phyloP scores from a whole-genome alignment of 116 monocot species.

The Iris pallida region DNA sequence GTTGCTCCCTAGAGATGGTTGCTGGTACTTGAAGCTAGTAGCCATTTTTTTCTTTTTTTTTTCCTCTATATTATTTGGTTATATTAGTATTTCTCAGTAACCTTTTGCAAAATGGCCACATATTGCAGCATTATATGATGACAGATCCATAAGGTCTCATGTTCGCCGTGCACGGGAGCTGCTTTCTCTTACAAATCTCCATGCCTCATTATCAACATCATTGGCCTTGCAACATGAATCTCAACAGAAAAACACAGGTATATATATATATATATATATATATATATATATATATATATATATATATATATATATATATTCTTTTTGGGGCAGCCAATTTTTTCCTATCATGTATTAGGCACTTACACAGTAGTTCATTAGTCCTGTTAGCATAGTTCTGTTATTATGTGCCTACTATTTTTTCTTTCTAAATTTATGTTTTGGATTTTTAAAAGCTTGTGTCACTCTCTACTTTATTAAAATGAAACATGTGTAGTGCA shows the following conservation, averaged over 20 bases:
- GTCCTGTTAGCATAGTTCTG: not conserved
- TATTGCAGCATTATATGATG: slow-evolving; percentile 90
- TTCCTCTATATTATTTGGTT: not conserved
- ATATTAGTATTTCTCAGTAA: slow-evolving; percentile 3
- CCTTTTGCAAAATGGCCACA: slow-evolving; percentile 5
- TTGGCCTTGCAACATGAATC: slow-evolving; percentile 84
- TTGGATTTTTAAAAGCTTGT: not conserved
- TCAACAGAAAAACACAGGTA: slow-evolving; percentile 58
- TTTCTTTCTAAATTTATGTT: not conserved
- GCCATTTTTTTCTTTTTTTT: not conserved
- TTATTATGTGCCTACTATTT: not conserved
- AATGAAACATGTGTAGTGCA: not conserved
- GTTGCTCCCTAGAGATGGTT: slow-evolving; percentile 88
- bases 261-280: not conserved
- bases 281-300: not conserved
- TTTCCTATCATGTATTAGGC: too few relatives aligned
- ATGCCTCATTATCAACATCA: slow-evolving; percentile 77
- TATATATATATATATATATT: not conserved
- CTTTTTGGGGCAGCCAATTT: not conserved
- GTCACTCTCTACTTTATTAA: not conserved
- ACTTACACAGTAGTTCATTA: not conserved
- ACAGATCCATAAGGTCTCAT: slow-evolving; percentile 94
- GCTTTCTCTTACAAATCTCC: slow-evolving; percentile 68
- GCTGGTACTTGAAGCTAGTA: slow-evolving; percentile 33
- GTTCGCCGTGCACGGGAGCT: slow-evolving; percentile 76